Percentiles rank a stretch among this genome's conserved stretches.
Conservation (phyloP, 352 stramenopile genomes). For the Aphanomyces invadans region DNA sequence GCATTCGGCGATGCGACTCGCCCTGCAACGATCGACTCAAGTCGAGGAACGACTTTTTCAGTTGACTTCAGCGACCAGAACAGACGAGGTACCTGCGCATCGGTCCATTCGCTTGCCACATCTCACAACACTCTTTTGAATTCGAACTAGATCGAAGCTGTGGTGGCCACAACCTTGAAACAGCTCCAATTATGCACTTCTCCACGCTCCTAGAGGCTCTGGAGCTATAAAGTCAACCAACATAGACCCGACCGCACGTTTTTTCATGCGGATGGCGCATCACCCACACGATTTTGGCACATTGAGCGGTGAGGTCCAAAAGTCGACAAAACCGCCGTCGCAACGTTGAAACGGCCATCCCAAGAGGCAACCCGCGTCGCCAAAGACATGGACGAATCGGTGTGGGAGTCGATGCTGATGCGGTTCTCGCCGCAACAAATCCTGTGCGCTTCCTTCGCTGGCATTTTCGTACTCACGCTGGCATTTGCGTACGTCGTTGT, state of each 20-base stretch:
- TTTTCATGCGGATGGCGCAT: no score
- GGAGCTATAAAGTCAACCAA: no score
- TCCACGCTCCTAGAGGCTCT: no score
- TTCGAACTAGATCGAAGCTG: neutral
- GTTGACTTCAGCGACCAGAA: neutral
- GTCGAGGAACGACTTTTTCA: neutral
- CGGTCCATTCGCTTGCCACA: neutral
- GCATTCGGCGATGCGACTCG: neutral
- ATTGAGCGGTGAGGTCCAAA: no score
- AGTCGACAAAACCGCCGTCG: no score
- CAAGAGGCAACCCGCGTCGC: no score
- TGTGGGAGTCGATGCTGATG: neutral
- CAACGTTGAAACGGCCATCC: no score
- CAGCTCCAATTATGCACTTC: no score
- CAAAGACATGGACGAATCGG: no score
- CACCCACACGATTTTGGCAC: no score
- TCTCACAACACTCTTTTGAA: neutral
- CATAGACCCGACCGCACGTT: no score
- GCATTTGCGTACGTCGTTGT: constrained; percentile 4
- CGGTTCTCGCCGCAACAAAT: constrained; percentile 1
- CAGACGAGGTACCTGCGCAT: neutral
- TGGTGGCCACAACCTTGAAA: neutral
- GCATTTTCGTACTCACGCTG: neutral
- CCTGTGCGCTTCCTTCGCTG: neutral
- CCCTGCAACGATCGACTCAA: neutral